Base-by-base conservation (phyloP, 2,329 filamentous ascomycete genomes). In the Colletotrichum filicis region DNA sequence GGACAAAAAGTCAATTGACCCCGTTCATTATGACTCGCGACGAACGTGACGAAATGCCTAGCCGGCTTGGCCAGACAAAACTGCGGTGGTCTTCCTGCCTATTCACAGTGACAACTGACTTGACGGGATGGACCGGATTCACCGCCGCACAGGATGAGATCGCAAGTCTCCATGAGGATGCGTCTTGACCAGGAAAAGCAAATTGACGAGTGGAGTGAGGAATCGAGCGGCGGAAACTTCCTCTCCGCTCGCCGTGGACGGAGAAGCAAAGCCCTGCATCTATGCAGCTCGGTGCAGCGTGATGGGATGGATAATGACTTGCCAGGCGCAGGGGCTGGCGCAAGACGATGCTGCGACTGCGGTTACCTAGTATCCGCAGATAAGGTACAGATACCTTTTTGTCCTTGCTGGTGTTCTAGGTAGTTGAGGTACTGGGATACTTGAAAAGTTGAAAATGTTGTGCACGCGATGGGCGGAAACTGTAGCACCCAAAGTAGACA, bases 161-260 rank as follows among this genome's bases (percentile, higher is more conserved):
- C n/a, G 24, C 53, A 26, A 42, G 28, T 28, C 42, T 49, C 42
- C 42, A 49, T 24, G 49, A 46, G 55, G 49, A n/a, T 22, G 22
- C 55, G 35, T 62, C 56, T 26, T 35, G 32, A 28, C 37, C 24
- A 30, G 28, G 52, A 59, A 53, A 30, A 14, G 22, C 22, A 37
- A 26, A 16, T 35, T 42, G 30, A 16, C 22, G 35, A 32, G 32
- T 60, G 35, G 46, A 55, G 57, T 49, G 30, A 60, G 24, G 52
- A 71, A 6, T 56, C 24, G 35, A 57, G 55, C 32, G n/a, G 68
- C 63, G 63, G 68, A 67, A 71, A 67, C 14, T 26, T 69, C 67
- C 60, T 65, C 67, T 58, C 67, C 67, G 67, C 60, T 30, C 14
- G 66, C 49, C 58, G 66, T 35, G 26, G 58, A 68, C 66, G 58